Conservation (phyloP, 768 basidiomycete species). For the Leccinellum luteum region DNA sequence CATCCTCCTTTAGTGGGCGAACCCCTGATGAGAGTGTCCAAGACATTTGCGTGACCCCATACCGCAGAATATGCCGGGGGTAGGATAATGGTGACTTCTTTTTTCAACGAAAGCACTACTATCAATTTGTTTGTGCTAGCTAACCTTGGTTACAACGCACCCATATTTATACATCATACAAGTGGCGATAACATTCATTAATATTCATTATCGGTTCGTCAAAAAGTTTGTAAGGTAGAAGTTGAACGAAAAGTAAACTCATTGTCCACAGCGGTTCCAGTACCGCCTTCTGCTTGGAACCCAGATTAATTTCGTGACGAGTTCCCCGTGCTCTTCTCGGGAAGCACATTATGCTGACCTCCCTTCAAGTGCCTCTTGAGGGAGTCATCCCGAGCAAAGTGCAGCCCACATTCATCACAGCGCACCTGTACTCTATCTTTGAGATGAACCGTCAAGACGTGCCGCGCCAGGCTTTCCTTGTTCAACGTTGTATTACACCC, state of each 20-base stretch:
- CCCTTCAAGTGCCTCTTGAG: slow-evolving; percentile 26
- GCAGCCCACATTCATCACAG: slow-evolving; percentile 16
- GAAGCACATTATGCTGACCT: slow-evolving; percentile 5
- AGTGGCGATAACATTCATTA: too few relatives aligned
- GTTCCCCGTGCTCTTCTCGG: not conserved
- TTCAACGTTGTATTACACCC: slow-evolving; percentile 20
- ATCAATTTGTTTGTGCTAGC: not conserved
- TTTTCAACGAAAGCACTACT: not conserved
- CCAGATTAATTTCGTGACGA: not conserved
- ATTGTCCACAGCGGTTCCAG: not conserved
- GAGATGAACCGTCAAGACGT: slow-evolving; percentile 27
- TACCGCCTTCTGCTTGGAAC: not conserved
- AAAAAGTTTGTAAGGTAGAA: too few relatives aligned
- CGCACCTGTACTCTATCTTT: slow-evolving; percentile 7
- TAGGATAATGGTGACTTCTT: not conserved
- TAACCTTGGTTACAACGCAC: not conserved
- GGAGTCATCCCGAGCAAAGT: slow-evolving; percentile 31
- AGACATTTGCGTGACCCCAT: not conserved
- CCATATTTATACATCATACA: not conserved
- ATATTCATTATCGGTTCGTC: too few relatives aligned
- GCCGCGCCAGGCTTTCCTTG: slow-evolving; percentile 29
- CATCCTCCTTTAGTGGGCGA: not conserved
- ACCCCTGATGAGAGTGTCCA: not conserved
- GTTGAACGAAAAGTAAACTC: not conserved
- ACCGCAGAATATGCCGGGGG: not conserved